Evolutionary conservation across 352 stramenopile genomes (phyloP).

Genomic region (Phytophthora foliorum): DNA sequence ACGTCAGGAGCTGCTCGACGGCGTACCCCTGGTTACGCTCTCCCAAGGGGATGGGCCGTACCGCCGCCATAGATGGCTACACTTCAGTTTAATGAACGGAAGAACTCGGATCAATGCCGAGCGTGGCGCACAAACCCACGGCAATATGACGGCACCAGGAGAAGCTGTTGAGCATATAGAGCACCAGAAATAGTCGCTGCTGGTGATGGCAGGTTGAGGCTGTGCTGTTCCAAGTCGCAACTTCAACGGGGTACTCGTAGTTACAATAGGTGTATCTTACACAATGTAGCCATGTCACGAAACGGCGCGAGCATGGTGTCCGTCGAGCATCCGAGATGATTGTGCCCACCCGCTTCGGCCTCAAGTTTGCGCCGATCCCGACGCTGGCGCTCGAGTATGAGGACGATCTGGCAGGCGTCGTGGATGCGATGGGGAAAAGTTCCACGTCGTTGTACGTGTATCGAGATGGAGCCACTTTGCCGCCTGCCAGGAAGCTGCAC

Average conservation of each 20-base stretch:
- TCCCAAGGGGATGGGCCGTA: slow-evolving; percentile 19
- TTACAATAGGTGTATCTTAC: neutral
- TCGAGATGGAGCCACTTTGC: slow-evolving; percentile 22
- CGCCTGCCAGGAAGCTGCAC: slow-evolving; percentile 58
- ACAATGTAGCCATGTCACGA: slow-evolving; percentile 17
- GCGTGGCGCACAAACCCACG: neutral
- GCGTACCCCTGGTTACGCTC: slow-evolving; percentile 21
- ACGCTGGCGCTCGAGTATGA: slow-evolving; percentile 89
- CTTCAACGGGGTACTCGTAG: neutral
- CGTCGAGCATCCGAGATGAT: slow-evolving; percentile 53
- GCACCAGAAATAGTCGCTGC: slow-evolving; percentile 23
- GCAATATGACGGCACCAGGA: neutral
- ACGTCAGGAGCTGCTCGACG: slow-evolving; percentile 26
- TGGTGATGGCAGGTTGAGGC: neutral
- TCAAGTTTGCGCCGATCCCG: slow-evolving; percentile 86
- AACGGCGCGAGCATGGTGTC: slow-evolving; percentile 26
- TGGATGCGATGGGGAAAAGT: slow-evolving; percentile 39
- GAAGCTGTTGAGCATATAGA: neutral
- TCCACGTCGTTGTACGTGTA: slow-evolving; percentile 71
- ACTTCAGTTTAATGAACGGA: slow-evolving; percentile 2
- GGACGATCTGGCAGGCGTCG: slow-evolving; percentile 51
- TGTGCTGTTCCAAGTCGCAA: neutral
- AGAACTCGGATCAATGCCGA: neutral
- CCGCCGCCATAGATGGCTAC: slow-evolving; percentile 31
- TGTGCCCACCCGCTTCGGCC: slow-evolving; percentile 78